Evolutionary conservation across 495 filamentous ascomycete species (phyloP).

Genomic region (Neurospora sp.): DNA sequence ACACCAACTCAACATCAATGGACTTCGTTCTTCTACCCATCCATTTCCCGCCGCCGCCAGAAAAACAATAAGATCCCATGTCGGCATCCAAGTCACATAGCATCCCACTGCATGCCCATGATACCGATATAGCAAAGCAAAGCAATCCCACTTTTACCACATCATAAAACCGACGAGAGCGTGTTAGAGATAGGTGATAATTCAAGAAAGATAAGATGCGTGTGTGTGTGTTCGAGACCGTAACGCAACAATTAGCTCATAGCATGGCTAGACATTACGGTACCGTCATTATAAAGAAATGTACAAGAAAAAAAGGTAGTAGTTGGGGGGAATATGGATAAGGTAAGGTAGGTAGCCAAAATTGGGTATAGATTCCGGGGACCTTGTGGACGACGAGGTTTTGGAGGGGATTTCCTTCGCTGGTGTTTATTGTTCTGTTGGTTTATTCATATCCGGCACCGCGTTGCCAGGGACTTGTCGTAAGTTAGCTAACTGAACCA

Average conservation of each 20-base stretch:
- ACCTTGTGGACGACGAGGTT: background rate
- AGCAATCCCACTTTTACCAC: background rate
- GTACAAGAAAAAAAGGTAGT: background rate
- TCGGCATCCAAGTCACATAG: background rate
- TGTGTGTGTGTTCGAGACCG: background rate
- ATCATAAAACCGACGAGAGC: background rate
- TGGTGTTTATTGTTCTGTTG: background rate
- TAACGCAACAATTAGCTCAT: background rate
- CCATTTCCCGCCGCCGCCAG: background rate
- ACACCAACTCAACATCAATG: background rate
- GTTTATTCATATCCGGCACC: constrained; percentile 43
- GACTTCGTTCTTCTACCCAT: background rate
- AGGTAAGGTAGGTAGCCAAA: background rate
- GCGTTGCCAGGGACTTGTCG: constrained; percentile 42
- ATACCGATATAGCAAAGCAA: background rate
- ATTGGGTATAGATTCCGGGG: background rate
- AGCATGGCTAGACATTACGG: background rate
- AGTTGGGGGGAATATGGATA: background rate
- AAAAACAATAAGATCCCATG: background rate
- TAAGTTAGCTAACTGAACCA: constrained; percentile 18
- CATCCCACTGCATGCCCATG: background rate
- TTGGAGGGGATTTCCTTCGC: background rate
- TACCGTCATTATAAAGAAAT: background rate
- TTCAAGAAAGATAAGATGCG: background rate
- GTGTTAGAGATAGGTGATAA: background rate